A percentile compares a stretch with the other conserved stretches of the same genome.
Evolutionary conservation across 2,329 filamentous ascomycete species (phyloP).

Genomic region (Malbranchea zuffiana): DNA sequence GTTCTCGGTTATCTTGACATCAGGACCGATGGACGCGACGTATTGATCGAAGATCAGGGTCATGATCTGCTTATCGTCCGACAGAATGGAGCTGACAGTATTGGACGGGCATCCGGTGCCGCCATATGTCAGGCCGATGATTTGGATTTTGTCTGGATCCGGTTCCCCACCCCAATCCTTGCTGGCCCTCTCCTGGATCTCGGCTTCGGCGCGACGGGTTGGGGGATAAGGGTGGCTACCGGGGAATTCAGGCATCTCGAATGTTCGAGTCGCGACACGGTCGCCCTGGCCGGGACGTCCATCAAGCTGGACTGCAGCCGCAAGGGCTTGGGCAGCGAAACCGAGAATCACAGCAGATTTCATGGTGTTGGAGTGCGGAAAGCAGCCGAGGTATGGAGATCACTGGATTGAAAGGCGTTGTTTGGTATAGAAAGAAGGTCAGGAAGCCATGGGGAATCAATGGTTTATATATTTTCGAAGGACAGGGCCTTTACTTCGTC

Average conservation of each 20-base stretch:
- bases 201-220: constrained; percentile 9
- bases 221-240: constrained; percentile 5
- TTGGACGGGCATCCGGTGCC: constrained; percentile 40
- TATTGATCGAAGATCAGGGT: constrained; percentile 45
- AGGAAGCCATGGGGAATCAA: constrained; percentile 5
- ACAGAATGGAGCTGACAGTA: constrained; percentile 35
- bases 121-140: constrained; percentile 37
- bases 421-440: constrained; percentile 4
- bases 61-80: constrained; percentile 32
- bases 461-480: constrained; percentile 12
- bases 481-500: neutral
- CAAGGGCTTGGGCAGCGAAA: constrained; percentile 18
- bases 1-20: constrained; percentile 33
- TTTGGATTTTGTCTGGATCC: constrained; percentile 29
- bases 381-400: neutral
- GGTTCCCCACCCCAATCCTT: constrained; percentile 17
- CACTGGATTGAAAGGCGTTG: neutral
- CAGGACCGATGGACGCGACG: constrained; percentile 40
- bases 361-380: constrained; percentile 9
- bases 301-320: constrained; percentile 8
- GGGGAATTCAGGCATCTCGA: constrained; percentile 11
- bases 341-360: constrained; percentile 14
- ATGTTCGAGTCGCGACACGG: constrained; percentile 9
- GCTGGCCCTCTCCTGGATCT: neutral
- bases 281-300: neutral